Conservation (phyloP, 176 grass and related monocot species). For the Stipa capillata region DNA sequence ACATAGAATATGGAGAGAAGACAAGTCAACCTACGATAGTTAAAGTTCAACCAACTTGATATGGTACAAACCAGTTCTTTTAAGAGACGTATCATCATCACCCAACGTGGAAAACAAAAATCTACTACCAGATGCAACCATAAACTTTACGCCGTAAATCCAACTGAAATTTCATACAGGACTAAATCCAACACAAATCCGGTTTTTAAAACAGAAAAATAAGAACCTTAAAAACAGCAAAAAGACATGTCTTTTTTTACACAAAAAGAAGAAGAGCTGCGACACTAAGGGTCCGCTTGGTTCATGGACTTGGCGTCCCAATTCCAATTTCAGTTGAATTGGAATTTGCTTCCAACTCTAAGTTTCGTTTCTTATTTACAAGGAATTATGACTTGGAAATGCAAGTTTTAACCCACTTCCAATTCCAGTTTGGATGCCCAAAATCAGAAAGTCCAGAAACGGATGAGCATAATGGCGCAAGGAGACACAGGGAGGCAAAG, state of each 20-base stretch:
- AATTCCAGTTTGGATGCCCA: too few species aligned
- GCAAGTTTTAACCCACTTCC: too few species aligned
- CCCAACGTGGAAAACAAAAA: background rate
- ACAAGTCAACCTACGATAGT: constrained; percentile 20
- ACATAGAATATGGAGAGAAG: constrained; percentile 4
- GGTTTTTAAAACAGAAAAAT: background rate
- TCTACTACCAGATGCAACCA: constrained; percentile 9
- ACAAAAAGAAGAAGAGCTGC: background rate
- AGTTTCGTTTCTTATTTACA: too few species aligned
- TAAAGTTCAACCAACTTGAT: constrained; percentile 20
- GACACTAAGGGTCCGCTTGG: too few species aligned
- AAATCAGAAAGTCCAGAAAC: too few species aligned
- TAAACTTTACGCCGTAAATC: background rate
- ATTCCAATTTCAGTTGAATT: too few species aligned
- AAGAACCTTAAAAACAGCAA: background rate
- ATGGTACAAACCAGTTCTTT: constrained; percentile 20
- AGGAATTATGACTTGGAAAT: too few species aligned
- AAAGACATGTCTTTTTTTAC: constrained; percentile 3
- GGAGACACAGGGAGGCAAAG: too few species aligned
- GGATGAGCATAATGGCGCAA: too few species aligned
- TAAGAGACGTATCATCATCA: constrained; percentile 13
- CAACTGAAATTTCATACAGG: background rate
- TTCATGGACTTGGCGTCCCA: too few species aligned
- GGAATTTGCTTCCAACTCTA: too few species aligned
- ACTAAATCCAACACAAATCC: background rate